Percentiles rank a stretch among this genome's conserved stretches.
Conservation (phyloP, 306 rosid species). For the Pueraria montana region DNA sequence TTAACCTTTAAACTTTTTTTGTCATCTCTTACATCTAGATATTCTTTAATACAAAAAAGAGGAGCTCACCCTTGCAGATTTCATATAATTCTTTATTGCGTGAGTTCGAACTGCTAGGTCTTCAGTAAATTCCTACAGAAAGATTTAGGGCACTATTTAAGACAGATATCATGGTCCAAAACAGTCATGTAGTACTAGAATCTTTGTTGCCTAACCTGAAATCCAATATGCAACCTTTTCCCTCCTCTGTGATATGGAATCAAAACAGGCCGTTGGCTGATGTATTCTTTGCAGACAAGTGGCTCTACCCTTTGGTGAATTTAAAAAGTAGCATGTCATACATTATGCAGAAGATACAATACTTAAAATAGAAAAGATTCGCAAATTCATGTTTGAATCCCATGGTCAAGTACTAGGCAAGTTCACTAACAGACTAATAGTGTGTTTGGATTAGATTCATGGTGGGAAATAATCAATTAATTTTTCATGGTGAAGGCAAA, state of each 20-base stretch:
- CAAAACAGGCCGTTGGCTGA: conserved; percentile 79
- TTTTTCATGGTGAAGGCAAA: no score
- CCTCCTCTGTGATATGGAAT: conserved; percentile 98
- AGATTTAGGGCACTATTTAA: conserved; percentile 31
- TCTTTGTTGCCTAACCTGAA: conserved; percentile 68
- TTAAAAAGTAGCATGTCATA: conserved; percentile 35
- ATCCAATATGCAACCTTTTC: conserved; percentile 93
- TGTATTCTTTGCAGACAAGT: conserved; percentile 89
- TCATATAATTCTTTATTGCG: conserved; percentile 69
- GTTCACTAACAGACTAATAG: not conserved
- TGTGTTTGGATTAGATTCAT: no score
- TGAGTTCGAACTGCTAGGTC: conserved; percentile 84
- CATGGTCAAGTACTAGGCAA: no score
- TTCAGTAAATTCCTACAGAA: conserved; percentile 86
- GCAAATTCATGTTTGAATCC: conserved; percentile 1
- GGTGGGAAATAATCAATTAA: no score
- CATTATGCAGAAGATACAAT: conserved; percentile 15
- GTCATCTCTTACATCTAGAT: not conserved
- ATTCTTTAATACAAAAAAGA: conserved; percentile 14
- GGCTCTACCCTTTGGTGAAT: conserved; percentile 83
- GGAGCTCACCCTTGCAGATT: conserved; percentile 75
- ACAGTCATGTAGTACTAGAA: conserved; percentile 23
- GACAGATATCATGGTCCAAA: conserved; percentile 34
- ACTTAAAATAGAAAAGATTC: not conserved
- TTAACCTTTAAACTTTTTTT: conserved; percentile 19